A percentile compares a stretch with the other conserved stretches of the same genome.
Conservation (phyloP, 306 rosid genomes). For the Ceratonia siliqua region DNA sequence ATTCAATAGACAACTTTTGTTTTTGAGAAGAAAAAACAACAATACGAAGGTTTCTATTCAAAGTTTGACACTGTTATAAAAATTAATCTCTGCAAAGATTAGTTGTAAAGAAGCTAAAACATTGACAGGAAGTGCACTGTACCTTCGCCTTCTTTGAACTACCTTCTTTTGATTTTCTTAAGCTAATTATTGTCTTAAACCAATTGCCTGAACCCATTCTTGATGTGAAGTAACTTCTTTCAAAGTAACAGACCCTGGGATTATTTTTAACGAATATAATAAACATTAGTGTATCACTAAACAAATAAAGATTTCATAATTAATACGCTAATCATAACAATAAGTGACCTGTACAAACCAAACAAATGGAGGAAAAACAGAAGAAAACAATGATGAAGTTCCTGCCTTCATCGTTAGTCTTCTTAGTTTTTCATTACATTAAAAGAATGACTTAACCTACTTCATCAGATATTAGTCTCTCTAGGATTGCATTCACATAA, state of each 20-base stretch:
- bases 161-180: constrained; percentile 52
- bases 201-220: constrained; percentile 76
- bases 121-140: constrained; percentile 13
- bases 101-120: constrained; percentile 11
- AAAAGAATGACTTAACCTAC: constrained; percentile 7
- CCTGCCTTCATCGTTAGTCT: not conserved
- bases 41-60: not conserved
- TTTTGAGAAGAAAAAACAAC: not conserved
- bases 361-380: not conserved
- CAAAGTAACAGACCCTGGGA: constrained; percentile 46
- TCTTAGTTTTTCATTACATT: not conserved
- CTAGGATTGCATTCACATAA: not conserved
- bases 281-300: constrained; percentile 28
- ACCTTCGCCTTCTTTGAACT: constrained; percentile 65
- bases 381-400: constrained; percentile 5
- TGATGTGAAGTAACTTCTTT: constrained; percentile 23
- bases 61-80: constrained; percentile 1
- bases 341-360: not conserved
- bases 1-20: not conserved
- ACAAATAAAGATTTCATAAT: constrained; percentile 18
- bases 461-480: constrained; percentile 14
- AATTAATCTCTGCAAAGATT: not conserved
- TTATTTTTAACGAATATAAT: constrained; percentile 11
- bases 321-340: not conserved
- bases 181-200: constrained; percentile 61